A percentile compares a stretch with the other conserved stretches of the same genome.
Evolutionary conservation across 192 early-diverging fungal species (phyloP).

Genomic region (Backusella parvicylindrica): DNA sequence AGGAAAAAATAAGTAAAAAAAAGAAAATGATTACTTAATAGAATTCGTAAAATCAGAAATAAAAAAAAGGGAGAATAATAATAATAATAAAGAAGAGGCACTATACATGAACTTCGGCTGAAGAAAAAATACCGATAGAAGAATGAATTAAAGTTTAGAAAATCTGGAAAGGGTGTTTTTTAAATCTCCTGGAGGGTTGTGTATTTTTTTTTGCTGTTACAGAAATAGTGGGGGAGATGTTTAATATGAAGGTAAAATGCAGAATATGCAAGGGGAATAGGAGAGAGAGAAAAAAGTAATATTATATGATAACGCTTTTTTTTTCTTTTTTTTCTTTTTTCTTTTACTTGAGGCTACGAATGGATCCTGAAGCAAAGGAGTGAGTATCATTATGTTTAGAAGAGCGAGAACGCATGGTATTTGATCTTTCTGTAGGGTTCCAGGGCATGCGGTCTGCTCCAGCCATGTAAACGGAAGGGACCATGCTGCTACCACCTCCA

Average conservation of each 20-base stretch:
- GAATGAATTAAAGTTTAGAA: constrained; percentile 1
- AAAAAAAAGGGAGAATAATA: neutral
- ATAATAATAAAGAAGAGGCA: neutral
- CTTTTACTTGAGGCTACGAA: neutral
- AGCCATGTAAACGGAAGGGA: constrained; percentile 31
- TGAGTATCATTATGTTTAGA: neutral
- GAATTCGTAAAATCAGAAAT: neutral
- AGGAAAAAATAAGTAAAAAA: neutral
- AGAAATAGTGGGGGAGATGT: neutral
- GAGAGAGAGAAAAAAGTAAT: neutral
- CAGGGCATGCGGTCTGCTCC: constrained; percentile 40
- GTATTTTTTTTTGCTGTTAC: neutral
- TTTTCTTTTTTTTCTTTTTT: neutral
- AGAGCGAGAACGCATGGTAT: constrained; percentile 8
- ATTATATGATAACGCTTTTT: neutral
- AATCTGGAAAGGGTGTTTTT: neutral
- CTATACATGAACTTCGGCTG: constrained; percentile 15
- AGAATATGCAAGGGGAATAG: constrained; percentile 7
- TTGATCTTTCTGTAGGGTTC: constrained; percentile 19
- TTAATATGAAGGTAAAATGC: constrained; percentile 5
- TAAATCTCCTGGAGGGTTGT: neutral
- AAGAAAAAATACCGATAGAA: constrained; percentile 7
- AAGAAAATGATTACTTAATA: neutral
- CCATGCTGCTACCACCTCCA: neutral
- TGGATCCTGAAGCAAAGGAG: neutral